Conservation (phyloP, 495 filamentous ascomycete genomes). For the Hypoxylon lienhwacheense region DNA sequence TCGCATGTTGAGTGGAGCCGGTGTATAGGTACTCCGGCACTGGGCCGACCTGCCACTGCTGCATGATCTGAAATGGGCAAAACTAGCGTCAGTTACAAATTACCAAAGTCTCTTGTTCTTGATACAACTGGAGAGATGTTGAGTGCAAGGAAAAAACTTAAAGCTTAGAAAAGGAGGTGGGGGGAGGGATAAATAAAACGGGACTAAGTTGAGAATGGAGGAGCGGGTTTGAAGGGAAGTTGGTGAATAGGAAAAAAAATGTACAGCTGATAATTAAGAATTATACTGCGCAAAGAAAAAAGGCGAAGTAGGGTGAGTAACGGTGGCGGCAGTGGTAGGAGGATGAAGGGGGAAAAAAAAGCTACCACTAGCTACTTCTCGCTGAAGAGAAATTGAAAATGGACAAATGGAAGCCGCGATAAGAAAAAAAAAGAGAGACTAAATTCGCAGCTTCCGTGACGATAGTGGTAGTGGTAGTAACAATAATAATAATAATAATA, state of each 20-base stretch:
- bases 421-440: conserved; percentile 16
- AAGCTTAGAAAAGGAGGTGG: conserved; percentile 1
- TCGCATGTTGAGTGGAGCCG: conserved; percentile 52
- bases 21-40: conserved; percentile 52
- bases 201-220: conserved; percentile 19
- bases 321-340: conserved; percentile 23
- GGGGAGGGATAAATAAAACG: conserved; percentile 16
- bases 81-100: conserved; percentile 37
- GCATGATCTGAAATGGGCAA: conserved; percentile 50
- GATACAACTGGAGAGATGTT: conserved; percentile 24
- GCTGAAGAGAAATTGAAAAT: too few species aligned
- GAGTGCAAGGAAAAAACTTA: conserved; percentile 24
- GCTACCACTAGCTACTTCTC: conserved; percentile 30
- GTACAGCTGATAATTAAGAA: conserved; percentile 20
- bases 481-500: neutral
- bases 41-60: conserved; percentile 56
- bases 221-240: conserved; percentile 9
- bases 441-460: too few species aligned
- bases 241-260: neutral
- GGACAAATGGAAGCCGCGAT: conserved; percentile 11
- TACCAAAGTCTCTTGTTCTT: conserved; percentile 29
- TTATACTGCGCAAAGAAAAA: conserved; percentile 16
- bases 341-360: conserved; percentile 12
- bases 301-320: conserved; percentile 29
- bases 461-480: neutral